Evolutionary conservation across 148 eudicot genomes (phyloP).

Genomic region (Persicaria maculosa): DNA sequence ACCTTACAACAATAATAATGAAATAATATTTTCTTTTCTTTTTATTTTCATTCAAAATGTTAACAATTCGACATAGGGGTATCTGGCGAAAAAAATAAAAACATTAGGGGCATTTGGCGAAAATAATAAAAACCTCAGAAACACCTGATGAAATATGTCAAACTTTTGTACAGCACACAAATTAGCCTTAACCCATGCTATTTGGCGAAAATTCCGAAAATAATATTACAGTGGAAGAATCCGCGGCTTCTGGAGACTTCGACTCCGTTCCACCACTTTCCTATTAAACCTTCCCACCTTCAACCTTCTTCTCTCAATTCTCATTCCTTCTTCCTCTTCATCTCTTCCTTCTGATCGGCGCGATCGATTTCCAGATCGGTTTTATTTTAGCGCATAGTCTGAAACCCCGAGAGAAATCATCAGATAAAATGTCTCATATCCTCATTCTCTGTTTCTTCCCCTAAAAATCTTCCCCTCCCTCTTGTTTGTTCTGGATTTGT

Average conservation of each 20-base stretch:
- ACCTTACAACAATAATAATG: too few relatives aligned
- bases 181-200: too few relatives aligned
- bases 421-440: slow-evolving; percentile 5
- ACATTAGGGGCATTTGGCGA: too few relatives aligned
- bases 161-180: too few relatives aligned
- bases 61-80: too few relatives aligned
- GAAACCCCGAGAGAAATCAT: not conserved
- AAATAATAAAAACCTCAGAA: too few relatives aligned
- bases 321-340: not conserved
- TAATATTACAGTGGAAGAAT: not conserved
- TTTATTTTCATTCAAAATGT: too few relatives aligned
- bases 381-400: not conserved
- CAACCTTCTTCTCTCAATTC: not conserved
- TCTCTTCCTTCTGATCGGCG: not conserved
- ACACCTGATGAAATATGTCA: too few relatives aligned
- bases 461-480: too few relatives aligned
- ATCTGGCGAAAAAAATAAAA: too few relatives aligned
- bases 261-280: not conserved
- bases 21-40: too few relatives aligned
- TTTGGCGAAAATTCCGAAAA: too few relatives aligned
- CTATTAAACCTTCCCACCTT: slow-evolving; percentile 2
- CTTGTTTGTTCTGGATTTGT: not conserved
- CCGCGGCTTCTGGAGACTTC: slow-evolving; percentile 13
- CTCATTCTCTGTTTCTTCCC: not conserved
- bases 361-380: not conserved